phyloP scores from a whole-genome alignment of 2,329 filamentous ascomycete species.

The Emydomyces testavorans region DNA sequence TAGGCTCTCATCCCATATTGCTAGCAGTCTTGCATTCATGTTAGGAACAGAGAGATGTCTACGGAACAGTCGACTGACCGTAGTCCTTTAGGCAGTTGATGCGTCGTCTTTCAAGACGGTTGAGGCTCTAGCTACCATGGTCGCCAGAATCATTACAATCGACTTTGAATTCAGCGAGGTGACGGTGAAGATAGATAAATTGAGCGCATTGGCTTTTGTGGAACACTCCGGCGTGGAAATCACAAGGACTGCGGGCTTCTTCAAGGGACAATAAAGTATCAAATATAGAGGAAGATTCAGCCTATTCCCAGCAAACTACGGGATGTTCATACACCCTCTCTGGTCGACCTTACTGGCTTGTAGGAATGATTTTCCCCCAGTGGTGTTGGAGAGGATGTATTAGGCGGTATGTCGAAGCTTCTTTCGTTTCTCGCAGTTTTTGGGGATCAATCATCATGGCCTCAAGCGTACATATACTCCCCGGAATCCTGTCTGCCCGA shows the following conservation, averaged over 20 bases:
- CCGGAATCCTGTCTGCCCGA: neutral
- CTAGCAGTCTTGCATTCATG: neutral
- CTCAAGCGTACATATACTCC: neutral
- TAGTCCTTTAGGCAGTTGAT: conserved; percentile 34
- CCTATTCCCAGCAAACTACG: no score
- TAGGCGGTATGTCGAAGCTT: no score
- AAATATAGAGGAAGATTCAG: no score
- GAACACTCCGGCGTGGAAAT: conserved; percentile 40
- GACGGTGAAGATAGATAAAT: conserved; percentile 41
- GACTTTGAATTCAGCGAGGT: conserved; percentile 37
- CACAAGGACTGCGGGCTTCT: conserved; percentile 37
- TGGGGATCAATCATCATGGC: neutral
- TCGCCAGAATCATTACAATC: conserved; percentile 37
- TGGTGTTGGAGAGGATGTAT: no score
- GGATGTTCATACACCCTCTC: no score
- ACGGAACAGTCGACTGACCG: neutral
- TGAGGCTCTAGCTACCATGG: conserved; percentile 40
- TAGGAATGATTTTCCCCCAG: no score
- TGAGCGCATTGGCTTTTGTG: conserved; percentile 41
- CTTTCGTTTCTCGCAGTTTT: neutral
- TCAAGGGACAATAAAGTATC: conserved; percentile 27
- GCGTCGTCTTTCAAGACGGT: conserved; percentile 40
- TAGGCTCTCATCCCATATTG: conserved; percentile 17
- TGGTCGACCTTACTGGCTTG: no score
- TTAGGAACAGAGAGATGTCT: no score